Conservation (phyloP, 352 stramenopile genomes). For the Pythium phragmitis region DNA sequence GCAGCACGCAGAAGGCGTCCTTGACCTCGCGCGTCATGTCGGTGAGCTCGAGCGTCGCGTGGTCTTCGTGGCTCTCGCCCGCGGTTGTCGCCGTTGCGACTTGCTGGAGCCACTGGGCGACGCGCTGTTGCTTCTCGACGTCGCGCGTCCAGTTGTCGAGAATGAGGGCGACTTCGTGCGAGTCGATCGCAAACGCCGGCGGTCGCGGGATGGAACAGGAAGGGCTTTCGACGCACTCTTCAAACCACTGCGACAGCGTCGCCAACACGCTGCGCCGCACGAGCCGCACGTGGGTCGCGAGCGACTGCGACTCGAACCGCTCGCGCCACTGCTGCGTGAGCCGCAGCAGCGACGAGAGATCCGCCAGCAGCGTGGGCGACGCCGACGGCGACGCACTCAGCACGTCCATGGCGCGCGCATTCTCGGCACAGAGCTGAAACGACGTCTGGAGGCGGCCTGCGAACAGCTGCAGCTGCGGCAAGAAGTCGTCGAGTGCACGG, state of each 20-base stretch:
- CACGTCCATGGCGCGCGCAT: conserved; percentile 22
- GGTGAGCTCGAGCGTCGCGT: conserved; percentile 45
- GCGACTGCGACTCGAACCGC: conserved; percentile 9
- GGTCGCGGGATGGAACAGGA: conserved; percentile 22
- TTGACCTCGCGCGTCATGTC: conserved; percentile 71
- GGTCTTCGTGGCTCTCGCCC: conserved; percentile 15
- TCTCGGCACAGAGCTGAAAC: conserved; percentile 38
- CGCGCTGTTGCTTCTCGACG: conserved; percentile 33
- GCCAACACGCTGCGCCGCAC: conserved; percentile 39
- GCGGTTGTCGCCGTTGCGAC: conserved; percentile 35
- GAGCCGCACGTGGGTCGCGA: conserved; percentile 17
- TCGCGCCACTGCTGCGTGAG: conserved; percentile 13
- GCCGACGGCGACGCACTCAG: conserved; percentile 4
- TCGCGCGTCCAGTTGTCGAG: conserved; percentile 62
- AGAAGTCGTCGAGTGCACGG: conserved; percentile 36
- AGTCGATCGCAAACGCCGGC: conserved; percentile 55
- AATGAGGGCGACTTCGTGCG: conserved; percentile 52
- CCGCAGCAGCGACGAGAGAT: conserved; percentile 5
- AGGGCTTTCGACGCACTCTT: conserved; percentile 24
- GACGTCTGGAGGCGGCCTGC: conserved; percentile 30
- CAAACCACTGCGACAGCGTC: conserved; percentile 47
- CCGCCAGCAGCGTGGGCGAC: background rate
- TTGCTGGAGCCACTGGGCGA: conserved; percentile 44
- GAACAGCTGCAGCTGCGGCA: conserved; percentile 42
- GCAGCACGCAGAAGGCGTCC: conserved; percentile 64